Evolutionary conservation across 768 basidiomycete species (phyloP).

Genomic region (Epithele typhae): DNA sequence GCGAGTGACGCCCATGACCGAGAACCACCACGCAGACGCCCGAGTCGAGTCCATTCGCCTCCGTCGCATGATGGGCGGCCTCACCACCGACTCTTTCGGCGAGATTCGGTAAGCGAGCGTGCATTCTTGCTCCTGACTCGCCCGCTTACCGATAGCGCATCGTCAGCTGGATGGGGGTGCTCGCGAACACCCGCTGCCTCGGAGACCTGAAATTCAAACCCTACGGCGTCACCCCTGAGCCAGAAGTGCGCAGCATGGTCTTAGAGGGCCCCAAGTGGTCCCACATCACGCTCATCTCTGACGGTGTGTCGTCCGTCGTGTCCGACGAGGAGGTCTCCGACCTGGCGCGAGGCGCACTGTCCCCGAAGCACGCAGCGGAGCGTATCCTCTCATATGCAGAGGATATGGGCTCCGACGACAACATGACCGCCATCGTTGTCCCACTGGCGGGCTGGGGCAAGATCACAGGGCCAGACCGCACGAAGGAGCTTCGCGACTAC

Average conservation of each 20-base stretch:
- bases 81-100: slow-evolving; percentile 93
- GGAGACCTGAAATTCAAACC: slow-evolving; percentile 88
- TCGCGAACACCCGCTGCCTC: slow-evolving; percentile 88
- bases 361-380: slow-evolving; percentile 79
- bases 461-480: slow-evolving; percentile 73
- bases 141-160: not conserved
- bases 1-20: slow-evolving; percentile 79
- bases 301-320: slow-evolving; percentile 87
- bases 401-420: slow-evolving; percentile 86
- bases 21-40: slow-evolving; percentile 93
- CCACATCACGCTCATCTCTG: slow-evolving; percentile 85
- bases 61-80: slow-evolving; percentile 83
- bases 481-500: slow-evolving; percentile 80
- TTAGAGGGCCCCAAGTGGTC: slow-evolving; percentile 80
- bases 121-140: too few species aligned
- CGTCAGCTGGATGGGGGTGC: slow-evolving; percentile 86
- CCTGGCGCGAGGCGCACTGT: slow-evolving; percentile 64
- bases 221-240: slow-evolving; percentile 90
- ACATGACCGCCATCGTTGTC: slow-evolving; percentile 85
- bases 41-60: slow-evolving; percentile 81
- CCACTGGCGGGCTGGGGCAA: slow-evolving; percentile 92
- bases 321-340: slow-evolving; percentile 96
- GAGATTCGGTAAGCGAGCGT: slow-evolving; percentile 66
- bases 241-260: slow-evolving; percentile 75
- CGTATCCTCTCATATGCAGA: slow-evolving; percentile 83